These are phyloP conservation scores for Tothia fuscella DNA, from an alignment of 2,329 filamentous ascomycete genomes.

Conservation along the genomic window DNA sequence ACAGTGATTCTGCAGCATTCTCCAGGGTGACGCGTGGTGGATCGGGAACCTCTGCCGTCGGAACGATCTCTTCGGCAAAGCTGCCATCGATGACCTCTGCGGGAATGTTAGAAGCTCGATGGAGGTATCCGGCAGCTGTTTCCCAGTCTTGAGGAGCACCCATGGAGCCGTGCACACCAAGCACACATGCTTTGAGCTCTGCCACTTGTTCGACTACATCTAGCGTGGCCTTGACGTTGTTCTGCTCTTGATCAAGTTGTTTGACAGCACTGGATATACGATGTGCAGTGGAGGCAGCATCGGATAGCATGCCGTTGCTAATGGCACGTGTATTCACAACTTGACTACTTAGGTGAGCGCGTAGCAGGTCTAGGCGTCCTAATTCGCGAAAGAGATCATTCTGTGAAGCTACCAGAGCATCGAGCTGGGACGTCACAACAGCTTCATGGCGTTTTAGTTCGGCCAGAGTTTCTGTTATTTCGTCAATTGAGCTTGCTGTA, in stretches of 20 bases:
- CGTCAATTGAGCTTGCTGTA: slow-evolving; percentile 48
- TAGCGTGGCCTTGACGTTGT: slow-evolving; percentile 78
- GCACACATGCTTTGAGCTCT: slow-evolving; percentile 91
- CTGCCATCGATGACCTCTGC: slow-evolving; percentile 66
- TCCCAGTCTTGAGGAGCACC: slow-evolving; percentile 98
- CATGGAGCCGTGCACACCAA: slow-evolving; percentile 92
- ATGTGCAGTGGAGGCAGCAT: slow-evolving; percentile 72
- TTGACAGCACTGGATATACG: slow-evolving; percentile 80
- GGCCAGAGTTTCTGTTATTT: slow-evolving; percentile 67
- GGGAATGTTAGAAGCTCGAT: slow-evolving; percentile 70
- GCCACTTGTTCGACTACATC: slow-evolving; percentile 90
- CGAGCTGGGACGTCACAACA: slow-evolving; percentile 59
- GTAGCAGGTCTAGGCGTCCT: slow-evolving; percentile 74
- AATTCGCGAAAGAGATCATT: slow-evolving; percentile 79
- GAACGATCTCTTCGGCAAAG: slow-evolving; percentile 87
- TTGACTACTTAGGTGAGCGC: slow-evolving; percentile 78
- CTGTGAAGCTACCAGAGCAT: slow-evolving; percentile 68
- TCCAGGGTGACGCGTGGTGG: slow-evolving; percentile 78
- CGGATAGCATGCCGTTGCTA: slow-evolving; percentile 80
- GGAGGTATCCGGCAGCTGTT: slow-evolving; percentile 80
- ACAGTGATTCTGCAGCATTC: slow-evolving; percentile 77
- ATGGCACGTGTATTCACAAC: slow-evolving; percentile 72
- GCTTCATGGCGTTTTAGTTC: slow-evolving; percentile 67
- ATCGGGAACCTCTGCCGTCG: slow-evolving; percentile 90
- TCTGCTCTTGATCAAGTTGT: slow-evolving; percentile 80